Base-by-base conservation (phyloP, 805 yeast species). In the Starmerella stigmatis region DNA sequence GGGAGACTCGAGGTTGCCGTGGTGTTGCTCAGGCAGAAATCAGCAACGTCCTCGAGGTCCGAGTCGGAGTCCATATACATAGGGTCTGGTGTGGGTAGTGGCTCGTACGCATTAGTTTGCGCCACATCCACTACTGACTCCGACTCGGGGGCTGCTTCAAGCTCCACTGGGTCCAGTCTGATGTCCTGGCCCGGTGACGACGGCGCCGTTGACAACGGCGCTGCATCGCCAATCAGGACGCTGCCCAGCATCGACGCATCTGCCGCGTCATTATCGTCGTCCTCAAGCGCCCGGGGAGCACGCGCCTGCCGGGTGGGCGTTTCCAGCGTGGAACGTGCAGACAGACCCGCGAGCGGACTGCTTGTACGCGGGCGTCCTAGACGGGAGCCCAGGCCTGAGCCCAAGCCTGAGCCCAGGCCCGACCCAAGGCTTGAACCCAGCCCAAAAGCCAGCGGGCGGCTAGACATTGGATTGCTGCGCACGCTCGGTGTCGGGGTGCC, bases 161-260 rank as follows among this genome's bases (percentile, higher is more conserved):
- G 33, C 22, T 21, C n/a, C n/a, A 37, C 47, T n/a, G 43, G 47
- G 13, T 38, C 36, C 13, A 44, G 33, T 20, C 32, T 44, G 7
- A 39, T 30, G 16, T 31, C 35, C 25, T 38, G 27, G 19, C 12
- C 19, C 5, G 19, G 5, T 4, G 13, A 8, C 8, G 15, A 21
- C 10, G 44, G 47, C 20, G 35, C n/a, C n/a, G n/a, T n/a, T n/a
- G n/a, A n/a, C 21, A 30, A 26, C 11, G 30, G 21, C 25, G 19
- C 21, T 13, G 26, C 23, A n/a, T 27, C 34, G 5, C 27, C 23
- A 9, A 41, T 17, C 3, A 46, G 11, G 10, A 20, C 41, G 33
- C 31, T 26, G 34, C 49, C 49, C 5, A 46, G 23, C 49, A 46
- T 46, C 25, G 46, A 37, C 15, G 20, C 28, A 20, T 41, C 48